Evolutionary conservation across 2,329 filamentous ascomycete genomes (phyloP).

Genomic region (Orbilia quercus): DNA sequence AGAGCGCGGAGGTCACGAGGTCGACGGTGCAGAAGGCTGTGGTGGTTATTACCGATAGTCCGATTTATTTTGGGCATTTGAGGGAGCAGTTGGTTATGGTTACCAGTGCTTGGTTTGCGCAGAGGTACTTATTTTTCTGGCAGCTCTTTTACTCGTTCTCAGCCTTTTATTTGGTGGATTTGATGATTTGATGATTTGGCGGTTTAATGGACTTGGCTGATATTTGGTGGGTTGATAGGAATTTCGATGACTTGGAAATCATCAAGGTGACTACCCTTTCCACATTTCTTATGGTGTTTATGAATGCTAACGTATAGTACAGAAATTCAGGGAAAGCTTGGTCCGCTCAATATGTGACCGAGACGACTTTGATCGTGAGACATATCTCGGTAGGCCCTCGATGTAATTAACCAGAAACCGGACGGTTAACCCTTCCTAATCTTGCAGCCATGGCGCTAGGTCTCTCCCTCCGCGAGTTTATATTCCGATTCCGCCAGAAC

Average conservation of each 20-base stretch:
- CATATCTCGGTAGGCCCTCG: conserved; percentile 78
- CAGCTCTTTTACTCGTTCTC: no score
- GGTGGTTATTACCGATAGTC: conserved; percentile 91
- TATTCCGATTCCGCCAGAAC: conserved; percentile 94
- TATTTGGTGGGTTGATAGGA: conserved; percentile 64
- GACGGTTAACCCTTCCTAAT: conserved; percentile 55
- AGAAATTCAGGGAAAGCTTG: conserved; percentile 56
- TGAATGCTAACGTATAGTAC: conserved; percentile 59
- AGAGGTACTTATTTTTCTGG: conserved; percentile 69
- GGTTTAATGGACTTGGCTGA: conserved; percentile 20
- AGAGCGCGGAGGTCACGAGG: conserved; percentile 89
- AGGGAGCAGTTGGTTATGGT: conserved; percentile 90
- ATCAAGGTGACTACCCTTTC: conserved; percentile 68
- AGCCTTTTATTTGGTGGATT: conserved; percentile 26
- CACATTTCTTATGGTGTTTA: conserved; percentile 24
- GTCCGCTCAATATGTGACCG: conserved; percentile 54
- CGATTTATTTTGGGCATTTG: conserved; percentile 83
- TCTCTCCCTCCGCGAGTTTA: conserved; percentile 84
- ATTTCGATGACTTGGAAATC: conserved; percentile 93
- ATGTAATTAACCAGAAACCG: conserved; percentile 3
- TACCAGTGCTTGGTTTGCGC: conserved; percentile 94
- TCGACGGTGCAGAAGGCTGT: conserved; percentile 98
- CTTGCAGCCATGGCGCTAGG: conserved; percentile 63
- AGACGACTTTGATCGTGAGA: conserved; percentile 71
- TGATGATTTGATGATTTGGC: conserved; percentile 8